phyloP scores from a whole-genome alignment of 495 filamentous ascomycete species.

The Letharia lupina region DNA sequence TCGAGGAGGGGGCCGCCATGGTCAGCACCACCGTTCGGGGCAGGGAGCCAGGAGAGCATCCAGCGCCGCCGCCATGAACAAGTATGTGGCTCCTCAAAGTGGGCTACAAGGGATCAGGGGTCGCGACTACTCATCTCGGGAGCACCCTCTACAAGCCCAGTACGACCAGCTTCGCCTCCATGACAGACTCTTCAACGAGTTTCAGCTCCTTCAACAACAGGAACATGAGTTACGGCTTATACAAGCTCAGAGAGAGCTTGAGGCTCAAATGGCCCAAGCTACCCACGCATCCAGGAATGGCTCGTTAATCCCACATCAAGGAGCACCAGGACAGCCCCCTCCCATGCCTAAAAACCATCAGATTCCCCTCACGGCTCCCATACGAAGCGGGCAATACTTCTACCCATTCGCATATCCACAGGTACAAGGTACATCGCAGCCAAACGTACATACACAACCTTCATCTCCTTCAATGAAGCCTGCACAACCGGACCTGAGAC shows the following conservation, averaged over 20 bases:
- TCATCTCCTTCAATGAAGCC: slow-evolving; percentile 52
- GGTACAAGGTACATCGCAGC: slow-evolving; percentile 38
- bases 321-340: slow-evolving; percentile 29
- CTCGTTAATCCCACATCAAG: slow-evolving; percentile 7
- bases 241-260: slow-evolving; percentile 48
- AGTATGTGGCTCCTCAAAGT: slow-evolving; percentile 33
- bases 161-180: slow-evolving; percentile 46
- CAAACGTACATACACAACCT: slow-evolving; percentile 49
- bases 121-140: slow-evolving; percentile 25
- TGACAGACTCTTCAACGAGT: slow-evolving; percentile 54
- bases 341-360: slow-evolving; percentile 41
- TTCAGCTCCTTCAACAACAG: slow-evolving; percentile 57
- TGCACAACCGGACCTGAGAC: slow-evolving; percentile 48
- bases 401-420: slow-evolving; percentile 44
- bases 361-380: slow-evolving; percentile 38
- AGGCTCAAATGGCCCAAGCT: slow-evolving; percentile 44
- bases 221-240: slow-evolving; percentile 51
- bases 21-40: slow-evolving; percentile 35
- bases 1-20: slow-evolving; percentile 51
- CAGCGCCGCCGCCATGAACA: slow-evolving; percentile 38
- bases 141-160: slow-evolving; percentile 42
- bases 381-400: slow-evolving; percentile 40
- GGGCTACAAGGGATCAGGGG: slow-evolving; percentile 20
- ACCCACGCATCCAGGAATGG: slow-evolving; percentile 22
- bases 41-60: slow-evolving; percentile 48